Evolutionary conservation across 306 rosid genomes (phyloP).

Genomic region (Parietaria judaica): DNA sequence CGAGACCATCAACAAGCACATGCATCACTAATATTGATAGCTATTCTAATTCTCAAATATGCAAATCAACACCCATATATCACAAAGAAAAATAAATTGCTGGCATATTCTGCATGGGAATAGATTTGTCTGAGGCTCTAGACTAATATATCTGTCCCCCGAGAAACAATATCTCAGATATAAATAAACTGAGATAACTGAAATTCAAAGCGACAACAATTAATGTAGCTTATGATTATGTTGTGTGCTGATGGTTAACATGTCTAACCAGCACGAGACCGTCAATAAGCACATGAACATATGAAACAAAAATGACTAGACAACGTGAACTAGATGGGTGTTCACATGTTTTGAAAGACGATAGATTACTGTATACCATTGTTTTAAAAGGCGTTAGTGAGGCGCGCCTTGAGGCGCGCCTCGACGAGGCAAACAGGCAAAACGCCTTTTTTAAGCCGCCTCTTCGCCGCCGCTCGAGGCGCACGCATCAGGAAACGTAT

Average conservation of each 20-base stretch:
- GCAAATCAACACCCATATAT: background rate
- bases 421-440: too few species aligned
- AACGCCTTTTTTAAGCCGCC: too few species aligned
- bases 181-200: conserved; percentile 3
- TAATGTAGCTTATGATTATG: conserved; percentile 52
- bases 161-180: background rate
- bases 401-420: too few species aligned
- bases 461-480: too few species aligned
- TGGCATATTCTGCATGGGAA: background rate
- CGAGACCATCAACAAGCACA: conserved; percentile 73
- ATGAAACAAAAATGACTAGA: background rate
- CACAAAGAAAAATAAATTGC: background rate
- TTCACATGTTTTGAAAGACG: background rate
- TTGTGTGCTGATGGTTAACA: conserved; percentile 33
- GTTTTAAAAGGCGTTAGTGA: too few species aligned
- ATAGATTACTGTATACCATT: background rate
- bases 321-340: background rate
- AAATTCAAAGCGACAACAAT: conserved; percentile 18
- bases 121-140: background rate
- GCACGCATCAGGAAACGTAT: too few species aligned
- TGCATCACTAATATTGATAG: background rate
- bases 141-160: background rate
- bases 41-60: background rate
- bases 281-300: background rate
- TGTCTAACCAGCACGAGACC: conserved; percentile 39